A percentile compares a stretch with the other conserved stretches of the same genome.
These are phyloP conservation scores for Withania somnifera DNA, from an alignment of 305 asterid genomes.

Conservation along the genomic window DNA sequence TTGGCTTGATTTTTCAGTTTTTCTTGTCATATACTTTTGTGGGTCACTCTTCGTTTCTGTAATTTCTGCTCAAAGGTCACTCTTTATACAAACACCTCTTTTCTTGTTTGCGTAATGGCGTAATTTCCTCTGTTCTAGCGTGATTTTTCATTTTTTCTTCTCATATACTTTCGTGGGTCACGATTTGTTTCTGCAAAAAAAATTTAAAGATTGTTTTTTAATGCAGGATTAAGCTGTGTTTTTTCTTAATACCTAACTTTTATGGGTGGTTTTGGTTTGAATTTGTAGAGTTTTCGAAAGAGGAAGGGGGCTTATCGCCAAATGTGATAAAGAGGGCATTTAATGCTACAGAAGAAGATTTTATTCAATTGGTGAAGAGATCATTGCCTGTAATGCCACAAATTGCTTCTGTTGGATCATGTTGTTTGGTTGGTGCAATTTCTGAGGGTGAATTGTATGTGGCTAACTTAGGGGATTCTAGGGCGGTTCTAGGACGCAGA, in stretches of 20 bases:
- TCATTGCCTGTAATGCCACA: conserved; percentile 55
- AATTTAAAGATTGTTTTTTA: not conserved
- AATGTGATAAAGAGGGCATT: conserved; percentile 85
- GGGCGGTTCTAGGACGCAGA: conserved; percentile 87
- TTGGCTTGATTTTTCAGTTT: not conserved
- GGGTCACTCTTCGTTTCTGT: not conserved
- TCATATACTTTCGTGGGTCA: not conserved
- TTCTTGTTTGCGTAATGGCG: no score
- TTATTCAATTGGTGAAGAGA: conserved; percentile 60
- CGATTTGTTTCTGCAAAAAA: not conserved
- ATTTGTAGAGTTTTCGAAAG: conserved; percentile 62
- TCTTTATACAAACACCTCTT: no score
- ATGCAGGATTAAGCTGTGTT: not conserved
- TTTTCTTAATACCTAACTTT: not conserved
- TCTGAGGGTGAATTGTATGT: conserved; percentile 63
- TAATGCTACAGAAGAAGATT: conserved; percentile 84
- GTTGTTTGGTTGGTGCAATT: conserved; percentile 88
- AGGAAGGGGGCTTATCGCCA: conserved; percentile 74
- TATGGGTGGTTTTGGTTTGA: not conserved
- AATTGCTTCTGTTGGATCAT: conserved; percentile 86
- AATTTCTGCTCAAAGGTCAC: not conserved
- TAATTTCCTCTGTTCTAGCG: not conserved
- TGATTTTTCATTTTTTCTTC: not conserved
- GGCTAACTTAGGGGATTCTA: conserved; percentile 91
- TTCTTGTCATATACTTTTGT: not conserved